phyloP scores from a whole-genome alignment of 108 stramenopile genomes.

The Bacterosira constricta region DNA sequence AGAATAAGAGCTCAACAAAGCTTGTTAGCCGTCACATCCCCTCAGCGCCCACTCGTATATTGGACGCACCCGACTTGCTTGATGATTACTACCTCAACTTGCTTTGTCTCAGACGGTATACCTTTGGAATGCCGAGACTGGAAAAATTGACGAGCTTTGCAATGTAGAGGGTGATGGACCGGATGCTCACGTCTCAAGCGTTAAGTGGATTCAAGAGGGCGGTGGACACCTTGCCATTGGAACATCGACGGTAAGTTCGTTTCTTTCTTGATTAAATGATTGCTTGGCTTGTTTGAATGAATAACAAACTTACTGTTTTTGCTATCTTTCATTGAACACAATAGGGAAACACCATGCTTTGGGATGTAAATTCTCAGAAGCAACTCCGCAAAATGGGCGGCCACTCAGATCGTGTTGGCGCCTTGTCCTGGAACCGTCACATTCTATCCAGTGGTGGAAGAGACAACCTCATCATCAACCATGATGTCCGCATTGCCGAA shows the following conservation, averaged over 20 bases:
- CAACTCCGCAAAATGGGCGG: slow-evolving; percentile 97
- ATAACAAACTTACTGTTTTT: neutral
- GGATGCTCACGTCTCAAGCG: slow-evolving; percentile 96
- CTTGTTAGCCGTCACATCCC: slow-evolving; percentile 79
- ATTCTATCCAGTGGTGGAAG: slow-evolving; percentile 88
- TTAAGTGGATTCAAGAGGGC: slow-evolving; percentile 88
- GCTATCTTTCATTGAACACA: neutral
- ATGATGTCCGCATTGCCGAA: slow-evolving; percentile 94
- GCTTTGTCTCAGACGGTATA: slow-evolving; percentile 94
- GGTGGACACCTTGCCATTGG: slow-evolving; percentile 91
- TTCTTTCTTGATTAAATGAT: neutral
- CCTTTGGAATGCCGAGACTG: slow-evolving; percentile 97
- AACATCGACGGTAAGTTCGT: slow-evolving; percentile 66
- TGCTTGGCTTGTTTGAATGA: too few species aligned
- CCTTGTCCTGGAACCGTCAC: slow-evolving; percentile 97
- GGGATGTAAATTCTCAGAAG: slow-evolving; percentile 81
- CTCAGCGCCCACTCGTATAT: slow-evolving; percentile 91
- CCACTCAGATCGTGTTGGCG: slow-evolving; percentile 93
- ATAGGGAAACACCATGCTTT: slow-evolving; percentile 77
- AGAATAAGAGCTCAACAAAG: slow-evolving; percentile 58
- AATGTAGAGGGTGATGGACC: slow-evolving; percentile 71
- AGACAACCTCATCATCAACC: slow-evolving; percentile 94
- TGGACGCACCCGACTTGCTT: slow-evolving; percentile 98
- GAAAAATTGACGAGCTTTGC: slow-evolving; percentile 92
- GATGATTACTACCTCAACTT: slow-evolving; percentile 99